phyloP scores from a whole-genome alignment of 75 land plant species.

The Pseudotsuga menziesii region DNA sequence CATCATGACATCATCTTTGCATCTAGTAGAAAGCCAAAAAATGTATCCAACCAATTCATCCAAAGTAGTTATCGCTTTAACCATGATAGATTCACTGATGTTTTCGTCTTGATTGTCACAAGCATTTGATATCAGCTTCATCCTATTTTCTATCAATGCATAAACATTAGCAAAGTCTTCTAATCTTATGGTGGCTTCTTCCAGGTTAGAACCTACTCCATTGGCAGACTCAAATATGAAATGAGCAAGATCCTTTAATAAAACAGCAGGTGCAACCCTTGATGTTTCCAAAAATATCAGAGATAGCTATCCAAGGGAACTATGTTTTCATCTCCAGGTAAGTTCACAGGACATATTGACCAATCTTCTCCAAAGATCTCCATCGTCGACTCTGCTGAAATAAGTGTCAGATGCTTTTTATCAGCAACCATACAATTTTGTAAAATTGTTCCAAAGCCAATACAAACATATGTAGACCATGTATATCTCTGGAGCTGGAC shows the following conservation, averaged over 20 bases:
- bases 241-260: conserved; percentile 60
- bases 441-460: conserved; percentile 52
- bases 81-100: conserved; percentile 39
- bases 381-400: conserved; percentile 57
- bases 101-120: conserved; percentile 22
- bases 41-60: conserved; percentile 68
- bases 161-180: conserved; percentile 35
- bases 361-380: conserved; percentile 68
- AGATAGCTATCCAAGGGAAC: conserved; percentile 64
- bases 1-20: conserved; percentile 59
- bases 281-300: conserved; percentile 58
- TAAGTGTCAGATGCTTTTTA: conserved; percentile 59
- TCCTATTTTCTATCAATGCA: conserved; percentile 58
- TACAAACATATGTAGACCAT: conserved; percentile 59
- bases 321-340: conserved; percentile 29
- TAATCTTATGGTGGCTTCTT: conserved; percentile 26
- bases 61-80: conserved; percentile 47
- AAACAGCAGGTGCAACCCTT: conserved; percentile 63
- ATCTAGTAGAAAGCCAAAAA: conserved; percentile 78
- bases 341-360: conserved; percentile 41
- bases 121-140: conserved; percentile 45
- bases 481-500: conserved; percentile 11
- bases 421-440: conserved; percentile 62
- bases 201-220: conserved; percentile 15
- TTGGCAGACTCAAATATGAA: conserved; percentile 53